Evolutionary conservation across 306 rosid species (phyloP).

Genomic region (Sesbania bispinosa): DNA sequence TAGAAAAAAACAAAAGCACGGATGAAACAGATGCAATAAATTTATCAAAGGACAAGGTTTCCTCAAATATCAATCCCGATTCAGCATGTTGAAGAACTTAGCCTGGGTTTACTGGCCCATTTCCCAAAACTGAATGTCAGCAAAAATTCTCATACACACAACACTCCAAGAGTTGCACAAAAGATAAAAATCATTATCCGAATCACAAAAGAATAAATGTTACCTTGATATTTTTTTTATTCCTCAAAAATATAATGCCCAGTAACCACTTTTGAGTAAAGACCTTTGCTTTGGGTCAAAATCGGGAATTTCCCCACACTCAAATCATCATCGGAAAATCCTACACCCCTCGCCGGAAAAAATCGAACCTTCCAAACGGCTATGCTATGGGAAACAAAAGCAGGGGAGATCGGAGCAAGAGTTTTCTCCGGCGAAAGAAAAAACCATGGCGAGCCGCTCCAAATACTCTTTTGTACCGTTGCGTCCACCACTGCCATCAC

Average conservation of each 20-base stretch:
- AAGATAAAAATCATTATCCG: background rate
- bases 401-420: too few relatives aligned
- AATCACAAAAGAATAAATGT: slow-evolving; percentile 12
- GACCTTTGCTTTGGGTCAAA: slow-evolving; percentile 35
- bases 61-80: slow-evolving; percentile 25
- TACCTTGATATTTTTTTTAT: background rate
- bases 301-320: slow-evolving; percentile 26
- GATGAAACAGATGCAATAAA: slow-evolving; percentile 10
- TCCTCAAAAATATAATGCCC: background rate
- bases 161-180: slow-evolving; percentile 20
- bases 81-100: slow-evolving; percentile 8
- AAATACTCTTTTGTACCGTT: too few relatives aligned
- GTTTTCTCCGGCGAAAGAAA: slow-evolving; percentile 16
- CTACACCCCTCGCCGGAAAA: slow-evolving; percentile 23
- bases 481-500: too few relatives aligned
- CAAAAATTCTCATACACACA: background rate
- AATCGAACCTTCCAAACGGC: background rate
- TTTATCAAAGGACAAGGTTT: slow-evolving; percentile 10
- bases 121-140: slow-evolving; percentile 22
- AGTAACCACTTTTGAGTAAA: background rate
- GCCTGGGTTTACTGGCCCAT: background rate
- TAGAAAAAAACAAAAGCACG: slow-evolving; percentile 2
- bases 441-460: too few relatives aligned
- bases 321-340: too few relatives aligned
- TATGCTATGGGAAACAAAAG: background rate